A percentile compares a stretch with the other conserved stretches of the same genome.
Evolutionary conservation across 2,329 filamentous ascomycete genomes (phyloP).

Genomic region (Hypoxylon rubiginosum): DNA sequence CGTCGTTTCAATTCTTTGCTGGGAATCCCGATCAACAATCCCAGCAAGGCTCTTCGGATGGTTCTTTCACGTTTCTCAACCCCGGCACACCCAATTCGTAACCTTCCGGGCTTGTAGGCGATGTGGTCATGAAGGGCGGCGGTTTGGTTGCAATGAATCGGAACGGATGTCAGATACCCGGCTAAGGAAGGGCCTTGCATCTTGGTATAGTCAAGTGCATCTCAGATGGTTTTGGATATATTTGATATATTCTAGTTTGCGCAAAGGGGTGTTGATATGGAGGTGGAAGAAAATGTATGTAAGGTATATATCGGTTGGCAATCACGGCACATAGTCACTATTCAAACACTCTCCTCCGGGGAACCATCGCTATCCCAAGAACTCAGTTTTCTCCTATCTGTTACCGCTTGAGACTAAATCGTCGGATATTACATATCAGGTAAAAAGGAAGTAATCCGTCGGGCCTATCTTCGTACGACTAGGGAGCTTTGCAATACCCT

Average conservation of each 20-base stretch:
- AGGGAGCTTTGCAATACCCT: background rate
- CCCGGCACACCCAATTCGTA: constrained; percentile 44
- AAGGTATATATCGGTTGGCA: constrained; percentile 10
- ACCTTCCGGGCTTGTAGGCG: background rate
- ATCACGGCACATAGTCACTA: constrained; percentile 22
- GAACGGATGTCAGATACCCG: constrained; percentile 35
- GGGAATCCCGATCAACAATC: constrained; percentile 49
- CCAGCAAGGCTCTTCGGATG: constrained; percentile 50
- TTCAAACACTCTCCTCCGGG: constrained; percentile 36
- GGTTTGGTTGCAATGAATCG: constrained; percentile 19
- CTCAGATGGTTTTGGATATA: constrained; percentile 14
- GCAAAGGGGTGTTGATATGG: constrained; percentile 19
- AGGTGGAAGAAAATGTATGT: constrained; percentile 19
- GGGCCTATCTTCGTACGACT: background rate
- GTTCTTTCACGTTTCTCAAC: constrained; percentile 50
- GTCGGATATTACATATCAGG: background rate
- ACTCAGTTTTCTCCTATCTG: background rate
- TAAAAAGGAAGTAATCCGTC: background rate
- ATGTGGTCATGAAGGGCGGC: constrained; percentile 14
- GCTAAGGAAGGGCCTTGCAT: constrained; percentile 14
- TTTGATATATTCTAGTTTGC: background rate
- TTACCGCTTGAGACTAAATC: background rate
- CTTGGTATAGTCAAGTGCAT: constrained; percentile 26
- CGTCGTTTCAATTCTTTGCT: constrained; percentile 65
- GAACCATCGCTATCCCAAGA: constrained; percentile 7